Conservation (phyloP, 108 stramenopile species). For the Cylindrotheca fusiformis region DNA sequence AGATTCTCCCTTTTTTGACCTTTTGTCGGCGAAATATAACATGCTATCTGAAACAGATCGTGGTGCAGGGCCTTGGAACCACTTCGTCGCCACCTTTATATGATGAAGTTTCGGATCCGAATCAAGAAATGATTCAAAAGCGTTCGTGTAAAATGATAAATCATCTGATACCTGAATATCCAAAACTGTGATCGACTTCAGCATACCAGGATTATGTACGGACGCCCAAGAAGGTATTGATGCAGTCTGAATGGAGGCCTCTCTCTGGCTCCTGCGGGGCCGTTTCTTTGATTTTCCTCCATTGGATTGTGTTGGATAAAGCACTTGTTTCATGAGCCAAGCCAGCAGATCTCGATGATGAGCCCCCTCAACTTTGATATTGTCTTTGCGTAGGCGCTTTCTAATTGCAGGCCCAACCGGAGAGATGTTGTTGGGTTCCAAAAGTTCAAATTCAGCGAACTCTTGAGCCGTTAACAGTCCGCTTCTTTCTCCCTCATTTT, state of each 20-base stretch:
- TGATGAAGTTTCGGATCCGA: not conserved
- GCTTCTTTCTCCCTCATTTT: conserved; percentile 16
- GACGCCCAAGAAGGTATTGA: conserved; percentile 65
- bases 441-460: conserved; percentile 24
- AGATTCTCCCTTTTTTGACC: conserved; percentile 18
- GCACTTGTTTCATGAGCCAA: conserved; percentile 39
- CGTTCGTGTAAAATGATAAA: not conserved
- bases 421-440: not conserved
- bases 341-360: conserved; percentile 70
- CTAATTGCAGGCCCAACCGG: conserved; percentile 17
- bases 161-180: conserved; percentile 31
- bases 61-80: conserved; percentile 39
- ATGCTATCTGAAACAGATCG: conserved; percentile 31
- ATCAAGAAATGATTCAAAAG: conserved; percentile 8
- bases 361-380: conserved; percentile 51
- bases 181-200: conserved; percentile 54
- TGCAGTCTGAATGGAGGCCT: conserved; percentile 5
- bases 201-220: conserved; percentile 52
- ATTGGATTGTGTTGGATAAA: not conserved
- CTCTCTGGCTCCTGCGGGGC: conserved; percentile 4
- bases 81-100: conserved; percentile 15
- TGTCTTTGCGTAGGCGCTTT: conserved; percentile 4
- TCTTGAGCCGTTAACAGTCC: conserved; percentile 28
- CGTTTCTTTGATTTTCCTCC: conserved; percentile 18
- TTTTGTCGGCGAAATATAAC: conserved; percentile 22